Conservation (phyloP, 768 basidiomycete species). For the Neoboletus magnificus region DNA sequence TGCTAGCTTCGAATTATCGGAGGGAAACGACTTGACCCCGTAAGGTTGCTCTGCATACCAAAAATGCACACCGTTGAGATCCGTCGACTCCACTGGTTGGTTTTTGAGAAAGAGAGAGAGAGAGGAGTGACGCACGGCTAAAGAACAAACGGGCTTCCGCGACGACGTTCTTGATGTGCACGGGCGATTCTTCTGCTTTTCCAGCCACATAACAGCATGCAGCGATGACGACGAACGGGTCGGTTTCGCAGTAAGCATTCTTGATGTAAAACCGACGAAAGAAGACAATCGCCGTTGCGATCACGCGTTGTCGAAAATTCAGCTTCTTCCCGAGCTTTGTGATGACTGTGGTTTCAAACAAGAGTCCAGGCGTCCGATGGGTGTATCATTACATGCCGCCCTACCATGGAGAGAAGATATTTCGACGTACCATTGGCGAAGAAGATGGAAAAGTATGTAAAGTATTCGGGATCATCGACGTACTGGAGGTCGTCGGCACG, state of each 20-base stretch:
- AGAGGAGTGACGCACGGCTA: constrained; percentile 46
- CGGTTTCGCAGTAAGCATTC: constrained; percentile 93
- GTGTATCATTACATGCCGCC: neutral
- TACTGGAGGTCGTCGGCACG: constrained; percentile 75
- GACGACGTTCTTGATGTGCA: constrained; percentile 91
- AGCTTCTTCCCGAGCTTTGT: constrained; percentile 84
- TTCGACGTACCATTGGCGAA: constrained; percentile 70
- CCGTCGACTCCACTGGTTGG: neutral
- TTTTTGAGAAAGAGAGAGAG: neutral
- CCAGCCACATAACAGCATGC: constrained; percentile 96
- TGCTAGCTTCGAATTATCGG: constrained; percentile 87
- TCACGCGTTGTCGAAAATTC: constrained; percentile 80
- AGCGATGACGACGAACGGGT: constrained; percentile 88
- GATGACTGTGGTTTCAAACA: constrained; percentile 51
- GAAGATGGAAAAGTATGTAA: constrained; percentile 83
- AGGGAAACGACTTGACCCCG: constrained; percentile 73
- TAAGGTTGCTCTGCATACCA: constrained; percentile 54
- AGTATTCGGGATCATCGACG: constrained; percentile 69
- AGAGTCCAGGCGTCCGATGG: neutral
- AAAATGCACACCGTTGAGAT: neutral
- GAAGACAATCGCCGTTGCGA: constrained; percentile 92
- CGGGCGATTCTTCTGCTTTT: constrained; percentile 94
- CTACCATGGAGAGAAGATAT: neutral
- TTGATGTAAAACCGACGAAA: constrained; percentile 97
- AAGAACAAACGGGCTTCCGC: constrained; percentile 79